phyloP scores from a whole-genome alignment of 2,329 filamentous ascomycete genomes.

The Diaporthe vaccinii region DNA sequence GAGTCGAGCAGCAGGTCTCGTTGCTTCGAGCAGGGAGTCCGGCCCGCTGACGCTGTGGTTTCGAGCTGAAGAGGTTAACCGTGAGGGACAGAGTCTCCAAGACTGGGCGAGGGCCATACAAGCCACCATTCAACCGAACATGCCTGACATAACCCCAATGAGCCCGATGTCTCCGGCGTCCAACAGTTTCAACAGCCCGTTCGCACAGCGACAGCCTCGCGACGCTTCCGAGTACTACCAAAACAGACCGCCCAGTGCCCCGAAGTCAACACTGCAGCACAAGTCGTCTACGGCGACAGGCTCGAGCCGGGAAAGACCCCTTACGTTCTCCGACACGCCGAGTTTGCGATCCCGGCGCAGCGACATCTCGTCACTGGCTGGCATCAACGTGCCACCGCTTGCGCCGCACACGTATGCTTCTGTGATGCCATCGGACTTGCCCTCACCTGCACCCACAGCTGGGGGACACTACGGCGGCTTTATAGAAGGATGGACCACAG shows the following conservation, averaged over 20 bases:
- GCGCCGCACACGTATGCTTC: slow-evolving; percentile 64
- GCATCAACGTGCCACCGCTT: slow-evolving; percentile 54
- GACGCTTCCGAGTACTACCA: slow-evolving; percentile 58
- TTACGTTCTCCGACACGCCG: slow-evolving; percentile 69
- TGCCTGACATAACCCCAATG: slow-evolving; percentile 58
- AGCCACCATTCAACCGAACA: slow-evolving; percentile 54
- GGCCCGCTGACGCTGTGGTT: slow-evolving; percentile 68
- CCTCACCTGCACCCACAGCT: slow-evolving; percentile 67
- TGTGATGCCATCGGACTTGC: slow-evolving; percentile 66
- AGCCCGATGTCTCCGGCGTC: slow-evolving; percentile 67
- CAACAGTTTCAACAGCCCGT: slow-evolving; percentile 68
- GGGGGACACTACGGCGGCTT: slow-evolving; percentile 68
- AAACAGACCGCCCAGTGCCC: slow-evolving; percentile 58
- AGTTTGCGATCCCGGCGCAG: slow-evolving; percentile 74
- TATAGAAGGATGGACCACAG: slow-evolving; percentile 72
- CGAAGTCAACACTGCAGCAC: slow-evolving; percentile 57
- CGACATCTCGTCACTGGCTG: slow-evolving; percentile 72
- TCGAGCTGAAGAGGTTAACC: slow-evolving; percentile 66
- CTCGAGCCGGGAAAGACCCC: slow-evolving; percentile 63
- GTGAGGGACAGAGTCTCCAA: slow-evolving; percentile 60
- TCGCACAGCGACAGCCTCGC: slow-evolving; percentile 55
- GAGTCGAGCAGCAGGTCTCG: slow-evolving; percentile 70
- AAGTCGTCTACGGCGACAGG: slow-evolving; percentile 64
- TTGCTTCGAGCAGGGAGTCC: slow-evolving; percentile 63
- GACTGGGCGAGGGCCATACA: slow-evolving; percentile 72